These are phyloP conservation scores for Scytalidium sp. DNA, from an alignment of 2,329 filamentous ascomycete genomes.

Conservation along the genomic window DNA sequence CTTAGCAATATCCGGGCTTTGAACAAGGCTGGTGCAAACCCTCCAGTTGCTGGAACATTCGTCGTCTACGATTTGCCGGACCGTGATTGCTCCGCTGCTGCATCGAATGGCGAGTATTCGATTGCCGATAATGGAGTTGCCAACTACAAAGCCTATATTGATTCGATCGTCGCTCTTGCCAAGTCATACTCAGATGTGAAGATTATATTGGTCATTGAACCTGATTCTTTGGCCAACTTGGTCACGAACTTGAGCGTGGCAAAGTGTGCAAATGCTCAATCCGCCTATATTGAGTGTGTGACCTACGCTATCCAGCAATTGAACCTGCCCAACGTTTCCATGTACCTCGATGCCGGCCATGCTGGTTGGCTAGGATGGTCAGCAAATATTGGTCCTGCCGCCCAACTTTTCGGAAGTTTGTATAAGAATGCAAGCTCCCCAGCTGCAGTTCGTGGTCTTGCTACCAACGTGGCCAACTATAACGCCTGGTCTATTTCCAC, in stretches of 20 bases:
- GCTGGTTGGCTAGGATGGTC: constrained; percentile 64
- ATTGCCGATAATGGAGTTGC: constrained; percentile 47
- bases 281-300: constrained; percentile 52
- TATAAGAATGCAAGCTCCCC: constrained; percentile 45
- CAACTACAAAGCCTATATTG: constrained; percentile 52
- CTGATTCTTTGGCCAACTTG: constrained; percentile 60
- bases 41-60: constrained; percentile 45
- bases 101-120: constrained; percentile 59
- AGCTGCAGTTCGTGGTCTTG: constrained; percentile 46
- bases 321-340: constrained; percentile 58
- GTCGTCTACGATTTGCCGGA: constrained; percentile 64
- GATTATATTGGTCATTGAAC: constrained; percentile 50
- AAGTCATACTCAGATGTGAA: constrained; percentile 51
- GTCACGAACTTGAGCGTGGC: constrained; percentile 55
- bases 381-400: constrained; percentile 52
- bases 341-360: constrained; percentile 64
- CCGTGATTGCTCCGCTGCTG: constrained; percentile 60
- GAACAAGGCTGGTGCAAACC: constrained; percentile 45
- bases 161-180: constrained; percentile 50
- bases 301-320: constrained; percentile 54
- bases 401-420: constrained; percentile 42
- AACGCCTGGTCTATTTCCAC: constrained; percentile 47
- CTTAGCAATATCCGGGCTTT: constrained; percentile 42
- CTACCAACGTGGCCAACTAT: constrained; percentile 58
- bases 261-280: constrained; percentile 51